Evolutionary conservation across 2,329 filamentous ascomycete genomes (phyloP).

Genomic region (Lomentospora prolificans): DNA sequence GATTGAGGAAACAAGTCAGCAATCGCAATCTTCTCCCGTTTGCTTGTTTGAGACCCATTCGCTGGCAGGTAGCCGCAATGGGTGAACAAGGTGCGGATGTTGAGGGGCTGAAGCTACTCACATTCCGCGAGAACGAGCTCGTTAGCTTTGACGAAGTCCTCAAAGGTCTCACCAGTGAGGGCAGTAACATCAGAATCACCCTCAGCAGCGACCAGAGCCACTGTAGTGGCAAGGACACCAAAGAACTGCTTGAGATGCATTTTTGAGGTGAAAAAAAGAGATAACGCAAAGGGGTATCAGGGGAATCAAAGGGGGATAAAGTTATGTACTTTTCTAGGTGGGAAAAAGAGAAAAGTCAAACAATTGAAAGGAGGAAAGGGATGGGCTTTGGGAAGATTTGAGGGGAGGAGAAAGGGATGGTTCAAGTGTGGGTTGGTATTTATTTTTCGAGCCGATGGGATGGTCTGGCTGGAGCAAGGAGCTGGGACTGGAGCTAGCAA

Average conservation of each 20-base stretch:
- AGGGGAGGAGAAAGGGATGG: slow-evolving; percentile 15
- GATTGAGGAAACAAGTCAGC: background rate
- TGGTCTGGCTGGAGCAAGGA: slow-evolving; percentile 12
- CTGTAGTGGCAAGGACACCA: slow-evolving; percentile 44
- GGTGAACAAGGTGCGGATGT: background rate
- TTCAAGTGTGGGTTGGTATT: slow-evolving; percentile 21
- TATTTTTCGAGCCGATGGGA: slow-evolving; percentile 17
- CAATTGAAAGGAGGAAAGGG: slow-evolving; percentile 10
- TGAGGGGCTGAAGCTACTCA: slow-evolving; percentile 33
- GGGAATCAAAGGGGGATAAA: slow-evolving; percentile 6
- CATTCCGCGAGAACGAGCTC: slow-evolving; percentile 90
- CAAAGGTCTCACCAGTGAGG: slow-evolving; percentile 79
- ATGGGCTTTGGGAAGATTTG: slow-evolving; percentile 14
- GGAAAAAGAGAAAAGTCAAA: slow-evolving; percentile 5
- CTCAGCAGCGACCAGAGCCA: slow-evolving; percentile 50
- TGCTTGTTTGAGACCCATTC: no score
- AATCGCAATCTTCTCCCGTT: no score
- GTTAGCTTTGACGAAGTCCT: slow-evolving; percentile 75
- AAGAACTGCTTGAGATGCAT: slow-evolving; percentile 44
- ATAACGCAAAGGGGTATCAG: slow-evolving; percentile 8
- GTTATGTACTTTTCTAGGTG: background rate
- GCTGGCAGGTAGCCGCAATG: background rate
- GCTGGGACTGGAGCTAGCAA: slow-evolving; percentile 19
- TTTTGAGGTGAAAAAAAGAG: slow-evolving; percentile 16
- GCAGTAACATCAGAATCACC: slow-evolving; percentile 65